A percentile compares a stretch with the other conserved stretches of the same genome.
Conservation (phyloP, 2,329 filamentous ascomycete species). For the Pseudogymnoascus sp. region DNA sequence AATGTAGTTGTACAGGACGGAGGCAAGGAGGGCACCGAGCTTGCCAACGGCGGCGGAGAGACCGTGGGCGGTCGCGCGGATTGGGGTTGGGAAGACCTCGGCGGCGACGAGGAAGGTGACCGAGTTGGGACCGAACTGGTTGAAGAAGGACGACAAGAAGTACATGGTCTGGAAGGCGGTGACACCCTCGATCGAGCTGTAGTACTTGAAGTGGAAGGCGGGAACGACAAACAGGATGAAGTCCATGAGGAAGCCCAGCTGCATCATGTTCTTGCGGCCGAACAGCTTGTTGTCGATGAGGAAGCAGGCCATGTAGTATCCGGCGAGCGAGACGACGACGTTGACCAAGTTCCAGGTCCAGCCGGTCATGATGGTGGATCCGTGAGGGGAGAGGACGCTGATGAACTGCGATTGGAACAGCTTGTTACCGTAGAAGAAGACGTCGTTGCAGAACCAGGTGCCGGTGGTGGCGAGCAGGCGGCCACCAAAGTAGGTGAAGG, state of each 20-base stretch:
- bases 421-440: constrained; percentile 99
- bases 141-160: constrained; percentile 96
- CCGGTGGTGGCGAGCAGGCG: constrained; percentile 80
- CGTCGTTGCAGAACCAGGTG: constrained; percentile 91
- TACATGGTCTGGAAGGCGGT: constrained; percentile 97
- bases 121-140: constrained; percentile 96
- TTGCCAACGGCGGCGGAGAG: constrained; percentile 91
- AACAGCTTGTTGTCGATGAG: constrained; percentile 95
- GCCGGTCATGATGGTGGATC: constrained; percentile 62
- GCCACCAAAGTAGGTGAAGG: constrained; percentile 74
- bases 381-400: constrained; percentile 59
- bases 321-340: constrained; percentile 72
- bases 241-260: constrained; percentile 83
- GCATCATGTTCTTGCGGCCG: constrained; percentile 93
- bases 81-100: constrained; percentile 90
- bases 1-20: constrained; percentile 94
- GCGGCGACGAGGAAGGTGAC: constrained; percentile 95
- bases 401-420: constrained; percentile 93
- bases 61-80: constrained; percentile 88
- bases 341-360: constrained; percentile 95
- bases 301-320: constrained; percentile 85
- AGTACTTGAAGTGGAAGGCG: constrained; percentile 81
- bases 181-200: constrained; percentile 61
- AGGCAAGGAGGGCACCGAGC: constrained; percentile 74
- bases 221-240: constrained; percentile 92